Conservation (phyloP, 257 asterid species). For the Solanum ahanhuiri region DNA sequence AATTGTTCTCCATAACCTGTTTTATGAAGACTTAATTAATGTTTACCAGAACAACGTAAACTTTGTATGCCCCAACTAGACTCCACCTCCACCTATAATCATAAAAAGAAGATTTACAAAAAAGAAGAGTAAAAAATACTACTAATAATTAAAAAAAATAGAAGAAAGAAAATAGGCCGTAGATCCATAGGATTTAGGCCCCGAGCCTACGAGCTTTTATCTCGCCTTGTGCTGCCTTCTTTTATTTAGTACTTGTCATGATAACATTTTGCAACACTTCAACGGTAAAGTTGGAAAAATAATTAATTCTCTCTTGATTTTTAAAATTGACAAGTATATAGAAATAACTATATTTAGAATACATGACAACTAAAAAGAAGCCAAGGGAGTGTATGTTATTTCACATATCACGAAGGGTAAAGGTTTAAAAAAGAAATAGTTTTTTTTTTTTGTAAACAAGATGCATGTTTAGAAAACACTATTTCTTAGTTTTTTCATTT, state of each 20-base stretch:
- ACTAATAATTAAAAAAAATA: no score
- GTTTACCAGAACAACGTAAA: background rate
- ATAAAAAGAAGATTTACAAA: background rate
- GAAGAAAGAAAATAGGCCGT: background rate
- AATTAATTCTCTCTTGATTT: no score
- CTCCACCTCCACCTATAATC: background rate
- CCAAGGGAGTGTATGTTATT: background rate
- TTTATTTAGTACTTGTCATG: background rate
- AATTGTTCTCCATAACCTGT: background rate
- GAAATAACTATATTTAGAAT: background rate
- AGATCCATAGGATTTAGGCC: background rate
- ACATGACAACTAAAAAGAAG: background rate
- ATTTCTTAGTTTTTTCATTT: no score
- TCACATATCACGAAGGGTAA: background rate
- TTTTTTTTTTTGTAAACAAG: no score
- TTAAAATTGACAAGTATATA: background rate
- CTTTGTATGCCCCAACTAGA: background rate
- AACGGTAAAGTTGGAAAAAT: no score
- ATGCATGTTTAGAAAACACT: no score
- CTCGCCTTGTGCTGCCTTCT: background rate
- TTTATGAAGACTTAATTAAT: background rate
- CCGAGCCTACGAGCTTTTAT: fast-evolving
- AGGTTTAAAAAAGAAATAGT: no score
- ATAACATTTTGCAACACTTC: no score
- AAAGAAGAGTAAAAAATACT: background rate